Evolutionary conservation across 805 yeast genomes (phyloP).

Genomic region (Nakazawaea ernobii): DNA sequence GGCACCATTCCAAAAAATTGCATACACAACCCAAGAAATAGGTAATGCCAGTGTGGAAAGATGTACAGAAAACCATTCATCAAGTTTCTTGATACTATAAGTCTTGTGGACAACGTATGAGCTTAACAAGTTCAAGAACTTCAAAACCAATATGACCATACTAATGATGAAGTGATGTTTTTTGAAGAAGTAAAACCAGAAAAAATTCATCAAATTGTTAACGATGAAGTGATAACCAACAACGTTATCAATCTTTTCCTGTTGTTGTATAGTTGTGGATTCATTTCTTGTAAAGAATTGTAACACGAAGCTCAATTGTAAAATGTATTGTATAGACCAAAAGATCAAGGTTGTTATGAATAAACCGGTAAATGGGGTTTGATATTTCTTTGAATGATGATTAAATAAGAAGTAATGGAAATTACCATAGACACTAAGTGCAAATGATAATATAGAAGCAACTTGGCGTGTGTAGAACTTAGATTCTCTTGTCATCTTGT

Average conservation of each 20-base stretch:
- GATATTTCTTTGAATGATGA: slow-evolving; percentile 35
- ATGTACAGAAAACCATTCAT: slow-evolving; percentile 55
- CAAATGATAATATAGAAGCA: slow-evolving; percentile 46
- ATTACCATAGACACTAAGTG: slow-evolving; percentile 50
- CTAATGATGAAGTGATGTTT: slow-evolving; percentile 51
- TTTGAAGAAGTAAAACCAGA: slow-evolving; percentile 62
- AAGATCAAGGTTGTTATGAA: slow-evolving; percentile 42
- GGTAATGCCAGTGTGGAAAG: slow-evolving; percentile 66
- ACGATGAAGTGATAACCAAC: slow-evolving; percentile 59
- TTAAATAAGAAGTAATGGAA: slow-evolving; percentile 54
- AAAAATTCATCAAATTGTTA: slow-evolving; percentile 53
- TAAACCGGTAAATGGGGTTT: slow-evolving; percentile 69
- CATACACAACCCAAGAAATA: slow-evolving; percentile 66
- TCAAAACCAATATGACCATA: slow-evolving; percentile 52
- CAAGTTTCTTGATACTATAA: slow-evolving; percentile 43
- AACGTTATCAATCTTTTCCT: slow-evolving; percentile 27
- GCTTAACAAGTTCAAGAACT: slow-evolving; percentile 52
- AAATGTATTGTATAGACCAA: slow-evolving; percentile 50
- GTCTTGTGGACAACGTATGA: slow-evolving; percentile 59
- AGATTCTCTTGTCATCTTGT: slow-evolving; percentile 13
- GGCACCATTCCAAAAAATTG: slow-evolving; percentile 83
- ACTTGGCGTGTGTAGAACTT: slow-evolving; percentile 29
- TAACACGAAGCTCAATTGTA: slow-evolving; percentile 46
- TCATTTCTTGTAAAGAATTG: slow-evolving; percentile 32
- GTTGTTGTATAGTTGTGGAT: slow-evolving; percentile 16